These are phyloP conservation scores for Glutinoglossum americanum DNA, from an alignment of 495 filamentous ascomycete genomes.

Conservation along the genomic window DNA sequence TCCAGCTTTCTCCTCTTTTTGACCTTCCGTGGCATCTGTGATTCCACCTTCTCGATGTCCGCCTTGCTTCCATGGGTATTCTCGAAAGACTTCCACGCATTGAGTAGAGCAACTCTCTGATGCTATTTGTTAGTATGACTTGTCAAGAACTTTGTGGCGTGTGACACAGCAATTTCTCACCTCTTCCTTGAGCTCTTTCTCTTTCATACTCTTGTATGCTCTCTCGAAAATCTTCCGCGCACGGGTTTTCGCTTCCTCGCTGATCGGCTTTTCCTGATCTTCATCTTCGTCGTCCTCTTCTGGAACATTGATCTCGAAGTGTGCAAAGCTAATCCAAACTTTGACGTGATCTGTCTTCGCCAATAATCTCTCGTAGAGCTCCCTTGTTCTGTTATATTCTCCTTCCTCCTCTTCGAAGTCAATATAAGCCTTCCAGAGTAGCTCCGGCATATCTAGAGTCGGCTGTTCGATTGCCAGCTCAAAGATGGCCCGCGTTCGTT, in stretches of 20 bases:
- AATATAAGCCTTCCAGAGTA: conserved; percentile 93
- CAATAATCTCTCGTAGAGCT: conserved; percentile 79
- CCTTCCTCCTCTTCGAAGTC: conserved; percentile 92
- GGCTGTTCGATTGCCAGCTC: conserved; percentile 74
- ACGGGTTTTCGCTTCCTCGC: conserved; percentile 59
- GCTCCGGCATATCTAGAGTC: conserved; percentile 87
- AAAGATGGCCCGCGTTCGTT: conserved; percentile 75
- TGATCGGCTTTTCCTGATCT: conserved; percentile 51
- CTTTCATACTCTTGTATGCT: conserved; percentile 74
- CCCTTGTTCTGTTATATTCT: conserved; percentile 60
- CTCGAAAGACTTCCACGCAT: conserved; percentile 84
- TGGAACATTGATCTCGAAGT: conserved; percentile 81
- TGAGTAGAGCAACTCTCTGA: conserved; percentile 64
- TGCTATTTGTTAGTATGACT: conserved; percentile 14
- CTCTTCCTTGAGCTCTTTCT: conserved; percentile 84
- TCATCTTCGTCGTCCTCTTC: conserved; percentile 38
- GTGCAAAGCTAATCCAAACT: conserved; percentile 94
- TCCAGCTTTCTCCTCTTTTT: conserved; percentile 90
- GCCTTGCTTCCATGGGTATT: conserved; percentile 53
- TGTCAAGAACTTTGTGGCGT: background rate
- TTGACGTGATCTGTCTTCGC: conserved; percentile 93
- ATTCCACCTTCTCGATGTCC: conserved; percentile 67
- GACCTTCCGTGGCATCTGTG: conserved; percentile 79
- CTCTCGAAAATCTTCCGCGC: conserved; percentile 72
- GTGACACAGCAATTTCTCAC: conserved; percentile 17